These are phyloP conservation scores for Rosa multiflora DNA, from an alignment of 306 rosid genomes.

Conservation along the genomic window DNA sequence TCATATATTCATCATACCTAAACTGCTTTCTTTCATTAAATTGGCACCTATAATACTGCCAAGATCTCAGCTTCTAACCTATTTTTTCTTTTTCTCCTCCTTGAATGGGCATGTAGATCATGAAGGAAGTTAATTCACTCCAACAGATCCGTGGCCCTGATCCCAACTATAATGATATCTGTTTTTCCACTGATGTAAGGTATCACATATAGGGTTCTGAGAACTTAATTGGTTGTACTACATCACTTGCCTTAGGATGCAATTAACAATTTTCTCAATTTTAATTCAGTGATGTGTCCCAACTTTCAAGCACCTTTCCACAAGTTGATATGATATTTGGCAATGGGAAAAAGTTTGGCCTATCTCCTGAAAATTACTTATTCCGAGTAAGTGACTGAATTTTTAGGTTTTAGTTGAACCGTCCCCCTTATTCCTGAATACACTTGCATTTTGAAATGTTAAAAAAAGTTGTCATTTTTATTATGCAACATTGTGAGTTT, in stretches of 20 bases:
- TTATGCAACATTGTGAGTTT: constrained; percentile 6
- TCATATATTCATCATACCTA: background rate
- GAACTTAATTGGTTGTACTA: constrained; percentile 14
- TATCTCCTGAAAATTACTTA: constrained; percentile 94
- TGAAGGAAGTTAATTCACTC: constrained; percentile 62
- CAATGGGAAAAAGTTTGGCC: constrained; percentile 64
- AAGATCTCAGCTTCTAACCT: background rate
- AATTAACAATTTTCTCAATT: constrained; percentile 31
- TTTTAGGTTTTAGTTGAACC: background rate
- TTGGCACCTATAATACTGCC: background rate
- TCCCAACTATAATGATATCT: constrained; percentile 76
- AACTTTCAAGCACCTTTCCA: constrained; percentile 67
- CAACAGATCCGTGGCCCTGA: constrained; percentile 79
- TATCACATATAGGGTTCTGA: constrained; percentile 33
- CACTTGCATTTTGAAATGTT: background rate
- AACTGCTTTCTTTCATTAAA: background rate
- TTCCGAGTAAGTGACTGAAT: constrained; percentile 62
- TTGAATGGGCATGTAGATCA: constrained; percentile 44
- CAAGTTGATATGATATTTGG: constrained; percentile 87
- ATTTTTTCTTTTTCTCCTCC: background rate
- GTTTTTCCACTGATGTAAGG: constrained; percentile 80
- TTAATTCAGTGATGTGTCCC: constrained; percentile 60
- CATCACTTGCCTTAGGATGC: constrained; percentile 18
- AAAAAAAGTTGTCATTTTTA: background rate
- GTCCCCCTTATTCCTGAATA: background rate